phyloP scores from a whole-genome alignment of 495 filamentous ascomycete species.

The Penicillium fimorum region DNA sequence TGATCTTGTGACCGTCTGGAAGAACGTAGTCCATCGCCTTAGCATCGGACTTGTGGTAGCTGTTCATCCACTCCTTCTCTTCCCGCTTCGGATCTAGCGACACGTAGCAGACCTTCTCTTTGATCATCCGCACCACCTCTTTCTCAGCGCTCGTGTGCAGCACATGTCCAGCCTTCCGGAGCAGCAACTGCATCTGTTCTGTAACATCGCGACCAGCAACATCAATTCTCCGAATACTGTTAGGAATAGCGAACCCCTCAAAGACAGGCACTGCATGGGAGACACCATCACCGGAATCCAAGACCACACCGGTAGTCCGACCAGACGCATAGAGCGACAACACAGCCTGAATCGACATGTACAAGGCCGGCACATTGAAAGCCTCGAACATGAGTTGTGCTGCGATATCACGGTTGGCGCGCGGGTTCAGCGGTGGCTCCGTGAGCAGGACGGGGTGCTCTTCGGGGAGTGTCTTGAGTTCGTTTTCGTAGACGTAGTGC shows the following conservation, averaged over 20 bases:
- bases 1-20: conserved; percentile 89
- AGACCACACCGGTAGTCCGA: conserved; percentile 91
- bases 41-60: conserved; percentile 51
- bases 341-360: conserved; percentile 95
- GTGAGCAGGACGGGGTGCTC: conserved; percentile 98
- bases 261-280: conserved; percentile 97
- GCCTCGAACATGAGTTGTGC: conserved; percentile 99
- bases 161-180: conserved; percentile 89
- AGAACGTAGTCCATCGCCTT: conserved; percentile 84
- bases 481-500: conserved; percentile 80
- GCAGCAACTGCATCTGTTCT: conserved; percentile 86
- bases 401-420: conserved; percentile 92
- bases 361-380: conserved; percentile 95
- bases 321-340: conserved; percentile 95
- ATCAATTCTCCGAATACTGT: conserved; percentile 91
- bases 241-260: conserved; percentile 95
- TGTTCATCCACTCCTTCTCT: conserved; percentile 88
- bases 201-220: conserved; percentile 98
- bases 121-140: conserved; percentile 94
- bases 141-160: conserved; percentile 98
- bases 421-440: conserved; percentile 93
- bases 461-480: conserved; percentile 92
- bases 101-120: conserved; percentile 90
- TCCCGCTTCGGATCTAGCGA: conserved; percentile 88
- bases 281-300: conserved; percentile 95